phyloP scores from a whole-genome alignment of 345 rosid genomes.

The Eucalyptus shirleyi region DNA sequence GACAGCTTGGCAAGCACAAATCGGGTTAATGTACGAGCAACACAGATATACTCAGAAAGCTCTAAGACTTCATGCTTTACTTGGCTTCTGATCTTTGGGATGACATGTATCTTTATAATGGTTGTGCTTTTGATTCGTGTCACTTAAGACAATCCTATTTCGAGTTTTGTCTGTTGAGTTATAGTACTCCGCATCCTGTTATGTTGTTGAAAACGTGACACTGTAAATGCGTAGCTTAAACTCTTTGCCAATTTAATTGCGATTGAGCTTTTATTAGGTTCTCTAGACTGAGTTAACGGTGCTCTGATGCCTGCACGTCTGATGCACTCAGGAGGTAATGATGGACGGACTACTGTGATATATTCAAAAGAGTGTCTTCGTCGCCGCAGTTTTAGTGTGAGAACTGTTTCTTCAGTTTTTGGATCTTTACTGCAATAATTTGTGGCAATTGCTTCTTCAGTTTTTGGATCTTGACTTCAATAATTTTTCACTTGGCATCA shows the following conservation, averaged over 20 bases:
- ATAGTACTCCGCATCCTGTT: not conserved
- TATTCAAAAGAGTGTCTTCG: not conserved
- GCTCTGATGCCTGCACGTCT: not conserved
- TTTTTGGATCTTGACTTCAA: not conserved
- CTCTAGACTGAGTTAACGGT: not conserved
- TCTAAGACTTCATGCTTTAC: constrained; percentile 85
- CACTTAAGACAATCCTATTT: constrained; percentile 17
- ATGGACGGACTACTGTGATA: not conserved
- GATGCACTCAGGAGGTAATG: not conserved
- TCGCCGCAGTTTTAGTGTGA: not conserved
- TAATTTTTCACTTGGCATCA: not conserved
- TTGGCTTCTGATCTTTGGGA: constrained; percentile 61
- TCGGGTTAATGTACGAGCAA: constrained; percentile 56
- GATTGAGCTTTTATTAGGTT: not conserved
- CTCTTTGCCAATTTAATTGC: not conserved
- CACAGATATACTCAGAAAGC: constrained; percentile 40
- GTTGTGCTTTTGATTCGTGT: constrained; percentile 76
- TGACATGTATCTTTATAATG: constrained; percentile 74
- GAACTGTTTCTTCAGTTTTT: not conserved
- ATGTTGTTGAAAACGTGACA: not conserved
- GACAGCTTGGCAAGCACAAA: constrained; percentile 86
- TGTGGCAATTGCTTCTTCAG: not conserved
- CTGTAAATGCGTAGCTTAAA: not conserved
- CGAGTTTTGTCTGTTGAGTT: not conserved
- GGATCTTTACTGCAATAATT: not conserved